Evolutionary conservation across 2,329 filamentous ascomycete genomes (phyloP), one percentile per base, ranked within the genome.

Genomic region (Colletotrichum sp.): DNA sequence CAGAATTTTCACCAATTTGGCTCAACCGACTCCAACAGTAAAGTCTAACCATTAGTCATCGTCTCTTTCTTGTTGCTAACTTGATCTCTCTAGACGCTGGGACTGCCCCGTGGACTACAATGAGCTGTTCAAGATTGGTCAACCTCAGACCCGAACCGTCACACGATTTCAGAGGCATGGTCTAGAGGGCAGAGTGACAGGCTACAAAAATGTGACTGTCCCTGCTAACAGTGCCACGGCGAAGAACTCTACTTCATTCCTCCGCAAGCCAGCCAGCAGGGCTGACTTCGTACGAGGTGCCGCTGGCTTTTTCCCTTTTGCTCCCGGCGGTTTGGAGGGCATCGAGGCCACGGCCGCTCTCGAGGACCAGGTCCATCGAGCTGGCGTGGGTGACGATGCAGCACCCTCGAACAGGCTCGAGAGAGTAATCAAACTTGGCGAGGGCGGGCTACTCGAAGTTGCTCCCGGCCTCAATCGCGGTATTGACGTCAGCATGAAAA

Each of bases 261-360:
- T 95, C 18, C 92, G 97, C 62, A 98, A 98, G 82, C 96, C 96
- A 5, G 96, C 95, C 16, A 93, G 92, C 73, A 92, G 95, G 77
- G 95, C 95, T 34, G 96, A 99, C 66, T 98, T 99, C 84, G 96
- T 99, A 15, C 91, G 96, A 77, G 97, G 97, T 16, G 96, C 95
- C 44, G 95, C 96, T 9, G 96, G 96, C 0, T 98, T 98, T 86
- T 98, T 98, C 76, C 96, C 96, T 0, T 98, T 99, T 85, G 94
- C 96, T 0, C 96, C 96, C 1, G 96, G 96, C 71, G 97, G 97
- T 2, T 86, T 99, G 16, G 96, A 98, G 77, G 92, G 93, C 3
- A 94, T 98, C 26, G 95, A 98, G 83, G 94, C 95, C 4, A 93
- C 96, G 12, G 95, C 96, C 32, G 95, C 95, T 6, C 89, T 95